Base-by-base conservation (phyloP, 1,284 basidiomycete species). In the Pyrrhoderma noxium region DNA sequence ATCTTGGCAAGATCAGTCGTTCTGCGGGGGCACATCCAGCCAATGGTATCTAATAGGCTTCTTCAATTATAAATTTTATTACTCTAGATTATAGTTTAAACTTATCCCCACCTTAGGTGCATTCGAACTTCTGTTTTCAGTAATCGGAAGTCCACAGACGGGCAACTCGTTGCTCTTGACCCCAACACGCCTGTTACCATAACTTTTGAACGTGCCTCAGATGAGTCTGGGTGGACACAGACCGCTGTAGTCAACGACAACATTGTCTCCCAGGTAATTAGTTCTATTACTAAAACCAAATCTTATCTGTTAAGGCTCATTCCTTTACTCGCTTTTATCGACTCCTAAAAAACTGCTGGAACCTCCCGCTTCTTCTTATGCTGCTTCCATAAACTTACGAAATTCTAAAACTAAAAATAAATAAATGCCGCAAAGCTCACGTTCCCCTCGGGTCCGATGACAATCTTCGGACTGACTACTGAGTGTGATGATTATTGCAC, bases 401-500 rank as follows among this genome's bases (percentile, higher is more conserved):
- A 11, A 31, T 5, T 5, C 27, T 11, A 5, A 31, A 5, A 31
- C 5, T 31, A 5, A 31, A 31, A 5, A 5, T 5, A 31, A 31
- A 31, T 31, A 31, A 5, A 31, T 31, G 27, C 27, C 27, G n/a
- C 22, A 23, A 34, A 55, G 53, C 38, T 55, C 21, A 18, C 27
- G 8, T 55, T 23, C 9, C n/a, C 45, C 19, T 55, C 53, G 19
- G 53, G 53, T 14, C 49, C 53, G 11, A 55, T 55, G 53, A 49
- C 54, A 16, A 31, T 50, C 3, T 58, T 56, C 45, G 56, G 56
- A 11, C 23, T 57, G 37, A 51, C 54, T 2, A 53, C 44, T 3
- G 56, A 51, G 19, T 55, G 56, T 51, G 45, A 52, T 39, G 51
- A 51, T 40, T 21, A 22, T 19, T 57, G 54, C 37, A 23, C 51